Evolutionary conservation across 2,329 filamentous ascomycete species (phyloP).

Genomic region (Calcarisporium arbuscula): DNA sequence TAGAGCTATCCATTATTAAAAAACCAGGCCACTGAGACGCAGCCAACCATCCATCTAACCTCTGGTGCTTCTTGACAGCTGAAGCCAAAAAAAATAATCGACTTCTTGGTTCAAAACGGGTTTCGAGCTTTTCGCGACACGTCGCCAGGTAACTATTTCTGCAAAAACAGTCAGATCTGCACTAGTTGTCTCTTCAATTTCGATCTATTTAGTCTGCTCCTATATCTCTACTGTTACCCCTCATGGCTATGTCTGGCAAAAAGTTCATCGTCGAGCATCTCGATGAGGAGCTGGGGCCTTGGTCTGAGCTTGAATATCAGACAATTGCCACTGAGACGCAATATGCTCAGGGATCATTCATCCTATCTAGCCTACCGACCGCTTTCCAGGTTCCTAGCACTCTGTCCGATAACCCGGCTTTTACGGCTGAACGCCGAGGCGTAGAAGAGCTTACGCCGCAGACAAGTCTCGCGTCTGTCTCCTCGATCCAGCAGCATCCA

Average conservation of each 20-base stretch:
- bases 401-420: conserved; percentile 49
- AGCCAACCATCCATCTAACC: too few relatives aligned
- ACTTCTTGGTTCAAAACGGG: too few relatives aligned
- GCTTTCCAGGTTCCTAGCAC: conserved; percentile 58
- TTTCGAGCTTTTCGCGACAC: too few relatives aligned
- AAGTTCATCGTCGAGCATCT: conserved; percentile 95
- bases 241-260: conserved; percentile 43
- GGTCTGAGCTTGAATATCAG: conserved; percentile 90
- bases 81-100: too few relatives aligned
- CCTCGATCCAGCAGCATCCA: conserved; percentile 75
- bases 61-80: too few relatives aligned
- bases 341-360: conserved; percentile 60
- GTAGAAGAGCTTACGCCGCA: conserved; percentile 77
- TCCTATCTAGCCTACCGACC: conserved; percentile 73
- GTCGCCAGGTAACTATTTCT: too few relatives aligned
- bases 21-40: too few relatives aligned
- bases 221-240: conserved; percentile 5
- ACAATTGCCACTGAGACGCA: conserved; percentile 79
- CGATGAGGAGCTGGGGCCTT: conserved; percentile 86
- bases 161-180: too few relatives aligned
- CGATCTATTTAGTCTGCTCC: too few relatives aligned
- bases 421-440: conserved; percentile 67
- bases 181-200: too few relatives aligned
- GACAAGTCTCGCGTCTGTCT: conserved; percentile 77
- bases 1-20: too few relatives aligned